Base-by-base conservation (phyloP, 768 basidiomycete species). In the Trametes maxima region DNA sequence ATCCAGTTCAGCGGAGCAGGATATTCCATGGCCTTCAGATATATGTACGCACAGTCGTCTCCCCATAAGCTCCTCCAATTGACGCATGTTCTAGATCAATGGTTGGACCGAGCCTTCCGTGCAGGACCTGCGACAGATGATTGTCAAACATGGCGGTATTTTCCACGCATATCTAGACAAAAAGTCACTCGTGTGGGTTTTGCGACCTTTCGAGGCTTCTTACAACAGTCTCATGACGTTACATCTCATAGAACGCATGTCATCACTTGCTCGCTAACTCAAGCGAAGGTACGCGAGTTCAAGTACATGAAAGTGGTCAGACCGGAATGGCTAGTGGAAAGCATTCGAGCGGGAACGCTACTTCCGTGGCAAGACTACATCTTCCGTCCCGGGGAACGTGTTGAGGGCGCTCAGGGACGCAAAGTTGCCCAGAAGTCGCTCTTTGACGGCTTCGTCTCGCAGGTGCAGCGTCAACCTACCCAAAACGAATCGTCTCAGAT, bases 301-400 rank as follows among this genome's bases (percentile, higher is more conserved):
- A 83, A 88, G 72, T 74, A 88, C 43, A 90, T 96, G 89, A 97
- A 95, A 71, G 89, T 98, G 16, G 94, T 90, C 40, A 80, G 79
- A 47, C 94, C 95, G 0, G 87, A 88, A 59, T 99, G 97, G 97
- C 80, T 99, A 12, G 78, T 88, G 12, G 84, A 94, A 35, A 95
- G 93, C 65, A 84, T 82, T n/a, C 76, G 85, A 55, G 81, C 80
- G 2, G 86, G 86, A 0, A 69, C 73, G 8, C 77, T 97, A 11
- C 81, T 95, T 6, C 86, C 93, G 10, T 98, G 95, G 95, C 80
- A 78, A 56, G 78, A 88, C 59, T 97, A 84, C 69, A 82, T 84
- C 2, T 90, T 84, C 69, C 74, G 74, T 19, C 82, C 80, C 1
- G 79, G 75, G 0, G 79, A 80, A 42, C 74, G 83, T 22, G 70